A percentile compares a stretch with the other conserved stretches of the same genome.
These are phyloP conservation scores for Penicillium steckii DNA, from an alignment of 495 filamentous ascomycete genomes.

Conservation along the genomic window DNA sequence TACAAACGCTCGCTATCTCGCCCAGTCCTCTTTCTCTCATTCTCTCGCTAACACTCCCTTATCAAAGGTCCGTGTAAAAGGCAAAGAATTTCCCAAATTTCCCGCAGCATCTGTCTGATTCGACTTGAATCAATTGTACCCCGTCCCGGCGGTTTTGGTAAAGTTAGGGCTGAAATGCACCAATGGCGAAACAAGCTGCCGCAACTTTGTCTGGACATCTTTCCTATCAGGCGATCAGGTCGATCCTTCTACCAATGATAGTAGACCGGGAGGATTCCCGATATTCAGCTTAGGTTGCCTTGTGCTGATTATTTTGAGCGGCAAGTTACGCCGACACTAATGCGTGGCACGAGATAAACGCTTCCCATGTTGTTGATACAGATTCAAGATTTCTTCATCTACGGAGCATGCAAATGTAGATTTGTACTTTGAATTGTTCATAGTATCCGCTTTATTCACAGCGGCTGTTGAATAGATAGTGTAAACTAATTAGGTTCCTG, in stretches of 20 bases:
- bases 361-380: no score
- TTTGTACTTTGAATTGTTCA: no score
- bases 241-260: background rate
- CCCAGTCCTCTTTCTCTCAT: no score
- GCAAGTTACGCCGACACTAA: background rate
- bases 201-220: conserved; percentile 1
- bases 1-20: no score
- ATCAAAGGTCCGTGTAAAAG: background rate
- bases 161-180: background rate
- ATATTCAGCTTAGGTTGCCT: background rate
- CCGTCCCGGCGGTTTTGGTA: background rate
- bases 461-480: no score
- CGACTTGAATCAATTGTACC: background rate
- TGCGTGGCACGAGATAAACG: background rate
- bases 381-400: no score
- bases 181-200: background rate
- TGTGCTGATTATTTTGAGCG: background rate
- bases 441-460: no score
- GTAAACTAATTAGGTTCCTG: no score
- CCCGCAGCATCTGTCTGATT: background rate
- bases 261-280: background rate
- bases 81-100: background rate
- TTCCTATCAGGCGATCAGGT: background rate
- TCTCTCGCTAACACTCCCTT: background rate
- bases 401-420: no score